Evolutionary conservation across 169 alveolate species (phyloP).

Genomic region (Plasmodium inui): DNA sequence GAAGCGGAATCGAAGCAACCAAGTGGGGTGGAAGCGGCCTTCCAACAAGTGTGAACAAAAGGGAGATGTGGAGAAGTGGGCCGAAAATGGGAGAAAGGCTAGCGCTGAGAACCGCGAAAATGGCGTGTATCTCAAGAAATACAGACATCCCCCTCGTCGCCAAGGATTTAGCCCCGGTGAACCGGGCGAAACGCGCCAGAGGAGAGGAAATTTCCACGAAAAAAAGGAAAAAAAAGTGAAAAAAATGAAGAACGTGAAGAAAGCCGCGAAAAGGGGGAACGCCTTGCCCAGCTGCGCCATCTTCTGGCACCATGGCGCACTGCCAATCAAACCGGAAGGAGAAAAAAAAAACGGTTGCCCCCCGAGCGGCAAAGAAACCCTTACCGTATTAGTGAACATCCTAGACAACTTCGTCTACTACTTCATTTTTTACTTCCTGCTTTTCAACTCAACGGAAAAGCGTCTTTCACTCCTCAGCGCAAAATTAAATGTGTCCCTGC

Average conservation of each 20-base stretch:
- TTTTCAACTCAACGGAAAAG: constrained; percentile 33
- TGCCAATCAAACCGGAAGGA: not conserved
- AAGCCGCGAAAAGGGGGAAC: not conserved
- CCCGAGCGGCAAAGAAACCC: not conserved
- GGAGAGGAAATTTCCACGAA: not conserved
- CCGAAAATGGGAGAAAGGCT: not conserved
- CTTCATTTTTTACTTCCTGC: constrained; percentile 49
- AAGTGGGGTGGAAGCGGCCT: not conserved
- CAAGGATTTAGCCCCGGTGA: not conserved
- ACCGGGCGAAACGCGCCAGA: not conserved
- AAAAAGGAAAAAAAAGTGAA: not conserved
- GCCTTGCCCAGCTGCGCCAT: not conserved
- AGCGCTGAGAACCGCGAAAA: not conserved
- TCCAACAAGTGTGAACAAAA: not conserved
- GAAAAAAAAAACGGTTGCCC: not conserved
- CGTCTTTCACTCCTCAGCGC: constrained; percentile 27
- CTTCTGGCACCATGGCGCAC: not conserved
- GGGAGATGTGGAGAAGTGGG: not conserved
- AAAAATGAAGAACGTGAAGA: not conserved
- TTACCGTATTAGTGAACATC: constrained; percentile 10
- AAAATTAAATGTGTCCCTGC: constrained; percentile 42
- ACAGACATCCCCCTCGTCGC: not conserved
- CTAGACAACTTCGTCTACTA: constrained; percentile 45
- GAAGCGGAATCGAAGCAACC: not conserved
- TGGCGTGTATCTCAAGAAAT: not conserved